phyloP scores from a whole-genome alignment of 306 rosid species.

The Coriaria nepalensis region DNA sequence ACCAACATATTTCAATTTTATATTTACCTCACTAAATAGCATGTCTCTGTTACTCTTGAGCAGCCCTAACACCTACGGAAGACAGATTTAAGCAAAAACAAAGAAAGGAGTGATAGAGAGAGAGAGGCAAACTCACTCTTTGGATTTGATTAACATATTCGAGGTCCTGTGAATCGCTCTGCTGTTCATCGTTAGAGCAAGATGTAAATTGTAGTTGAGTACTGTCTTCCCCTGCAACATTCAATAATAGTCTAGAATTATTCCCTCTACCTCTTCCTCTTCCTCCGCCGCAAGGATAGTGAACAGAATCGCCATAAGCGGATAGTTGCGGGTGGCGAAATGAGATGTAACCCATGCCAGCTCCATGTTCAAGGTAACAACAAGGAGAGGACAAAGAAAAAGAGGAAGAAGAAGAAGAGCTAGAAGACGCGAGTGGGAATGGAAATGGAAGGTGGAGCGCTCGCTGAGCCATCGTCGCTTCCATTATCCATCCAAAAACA shows the following conservation, averaged over 20 bases:
- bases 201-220: slow-evolving; percentile 12
- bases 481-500: too few species aligned
- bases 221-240: slow-evolving; percentile 20
- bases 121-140: slow-evolving; percentile 22
- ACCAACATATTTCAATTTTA: too few species aligned
- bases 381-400: slow-evolving; percentile 1
- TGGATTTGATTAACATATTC: slow-evolving; percentile 50
- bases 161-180: slow-evolving; percentile 41
- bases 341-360: too few species aligned
- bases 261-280: too few species aligned
- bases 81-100: not conserved
- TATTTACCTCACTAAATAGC: slow-evolving; percentile 84
- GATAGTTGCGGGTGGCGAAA: not conserved
- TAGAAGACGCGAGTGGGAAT: not conserved
- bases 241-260: slow-evolving; percentile 2
- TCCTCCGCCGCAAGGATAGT: not conserved
- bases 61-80: slow-evolving; percentile 66
- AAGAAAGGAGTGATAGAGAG: not conserved
- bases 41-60: slow-evolving; percentile 78
- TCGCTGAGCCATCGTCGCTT: slow-evolving; percentile 9
- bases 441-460: slow-evolving; percentile 15
- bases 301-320: not conserved
- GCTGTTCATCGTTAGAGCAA: slow-evolving; percentile 22
- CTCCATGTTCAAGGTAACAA: too few species aligned
- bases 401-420: slow-evolving; percentile 16